Base-by-base conservation (phyloP, 2,329 filamentous ascomycete genomes). In the Aurifilum marmelostoma region DNA sequence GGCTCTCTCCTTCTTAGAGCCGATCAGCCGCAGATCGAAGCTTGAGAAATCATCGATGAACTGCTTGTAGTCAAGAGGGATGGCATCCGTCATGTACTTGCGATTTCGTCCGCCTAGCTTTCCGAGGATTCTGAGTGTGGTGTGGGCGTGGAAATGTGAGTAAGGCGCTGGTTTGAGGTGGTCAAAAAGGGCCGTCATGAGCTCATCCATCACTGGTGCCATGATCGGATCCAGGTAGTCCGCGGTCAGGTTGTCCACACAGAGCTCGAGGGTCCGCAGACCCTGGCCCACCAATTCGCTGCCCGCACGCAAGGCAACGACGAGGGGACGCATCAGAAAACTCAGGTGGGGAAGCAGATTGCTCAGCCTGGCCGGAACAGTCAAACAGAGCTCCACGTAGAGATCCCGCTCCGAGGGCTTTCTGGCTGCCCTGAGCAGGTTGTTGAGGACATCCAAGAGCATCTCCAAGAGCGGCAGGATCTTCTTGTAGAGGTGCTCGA, bases 171-270 rank as follows among this genome's bases (percentile, higher is more conserved):
- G 97, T 75, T 92, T 92, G 56, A 99, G 85, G 78, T 99, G 97
- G 72, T 97, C 94, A 85, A 97, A 99, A 1, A 99, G 85, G 1
- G 95, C 95, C 61, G 94, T 96, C 96, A 99, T 99, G 59, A 99
- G 84, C 77, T 99, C 96, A 75, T 99, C 95, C 79, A 99, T 98
- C 34, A 98, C 97, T 0, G 96, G 97, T 2, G 95, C 93, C 95
- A 99, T 99, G 75, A 99, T 98, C 0, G 96, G 97, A 75, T 99
- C 96, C 18, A 99, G 83, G 76, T 99, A 99, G 76, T 99, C 96
- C 0, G 96, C 95, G 0, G 97, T 99, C 0, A 99, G 86, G 74
- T 99, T 99, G 72, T 99, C 96, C 24, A 99, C 96, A 75, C 96
- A 99, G 1, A 99, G 87, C 76, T 99, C 96, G 6, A 99, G 83